Conservation (phyloP, 768 basidiomycete species). For the Kwoniella europaea region DNA sequence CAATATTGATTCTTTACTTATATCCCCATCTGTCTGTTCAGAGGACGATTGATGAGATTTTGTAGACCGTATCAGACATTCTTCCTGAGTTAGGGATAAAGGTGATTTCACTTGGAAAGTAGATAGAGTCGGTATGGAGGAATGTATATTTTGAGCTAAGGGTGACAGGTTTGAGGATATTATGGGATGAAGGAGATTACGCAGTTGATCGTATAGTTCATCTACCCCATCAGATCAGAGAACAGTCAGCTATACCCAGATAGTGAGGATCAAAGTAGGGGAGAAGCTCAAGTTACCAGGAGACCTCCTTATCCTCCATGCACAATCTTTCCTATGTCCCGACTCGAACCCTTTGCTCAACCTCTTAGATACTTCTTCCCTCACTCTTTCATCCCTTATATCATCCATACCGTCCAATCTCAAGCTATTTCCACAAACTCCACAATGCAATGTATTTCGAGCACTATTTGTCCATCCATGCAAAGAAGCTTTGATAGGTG, state of each 20-base stretch:
- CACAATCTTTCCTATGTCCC: slow-evolving; percentile 36
- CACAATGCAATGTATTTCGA: slow-evolving; percentile 30
- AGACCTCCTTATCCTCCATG: slow-evolving; percentile 35
- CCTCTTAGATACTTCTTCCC: slow-evolving; percentile 37
- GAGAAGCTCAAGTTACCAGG: slow-evolving; percentile 26
- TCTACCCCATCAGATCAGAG: background rate
- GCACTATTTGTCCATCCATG: slow-evolving; percentile 38
- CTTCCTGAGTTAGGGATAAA: background rate
- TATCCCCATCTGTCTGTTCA: background rate
- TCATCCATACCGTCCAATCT: slow-evolving; percentile 27
- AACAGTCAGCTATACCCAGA: no score
- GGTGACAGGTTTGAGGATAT: slow-evolving; percentile 31
- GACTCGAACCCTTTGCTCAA: slow-evolving; percentile 23
- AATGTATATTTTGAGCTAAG: slow-evolving; percentile 16
- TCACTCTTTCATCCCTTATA: slow-evolving; percentile 29
- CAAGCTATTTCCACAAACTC: slow-evolving; percentile 24
- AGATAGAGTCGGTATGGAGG: background rate
- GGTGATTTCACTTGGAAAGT: background rate
- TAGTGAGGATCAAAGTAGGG: no score
- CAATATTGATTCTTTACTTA: slow-evolving; percentile 11
- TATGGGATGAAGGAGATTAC: slow-evolving; percentile 33
- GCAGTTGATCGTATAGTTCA: slow-evolving; percentile 26
- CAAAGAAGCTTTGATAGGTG: slow-evolving; percentile 22
- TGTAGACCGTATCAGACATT: background rate
- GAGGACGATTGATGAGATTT: slow-evolving; percentile 1